Percentiles rank a stretch among this genome's conserved stretches.
Evolutionary conservation across 1,284 basidiomycete genomes (phyloP).

Genomic region (Cryptococcus sp.): DNA sequence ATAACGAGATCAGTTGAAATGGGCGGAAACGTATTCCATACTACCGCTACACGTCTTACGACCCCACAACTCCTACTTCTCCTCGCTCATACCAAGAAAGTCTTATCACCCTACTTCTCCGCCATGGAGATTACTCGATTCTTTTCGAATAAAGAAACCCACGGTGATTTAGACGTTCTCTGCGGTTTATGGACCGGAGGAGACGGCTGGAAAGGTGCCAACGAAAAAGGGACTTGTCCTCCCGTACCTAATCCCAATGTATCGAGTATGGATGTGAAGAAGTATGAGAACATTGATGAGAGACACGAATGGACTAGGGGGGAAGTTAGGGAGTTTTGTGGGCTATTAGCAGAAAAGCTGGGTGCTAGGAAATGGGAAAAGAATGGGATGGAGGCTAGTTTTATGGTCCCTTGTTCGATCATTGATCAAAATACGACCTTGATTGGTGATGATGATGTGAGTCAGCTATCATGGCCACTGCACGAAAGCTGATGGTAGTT

Average conservation of each 20-base stretch:
- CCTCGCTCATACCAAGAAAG: constrained; percentile 1
- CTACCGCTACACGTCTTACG: constrained; percentile 19
- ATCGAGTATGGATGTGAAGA: not conserved
- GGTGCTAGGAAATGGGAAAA: constrained; percentile 11
- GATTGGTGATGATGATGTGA: constrained; percentile 6
- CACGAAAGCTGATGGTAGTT: constrained; percentile 9
- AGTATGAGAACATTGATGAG: constrained; percentile 1
- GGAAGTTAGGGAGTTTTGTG: constrained; percentile 14
- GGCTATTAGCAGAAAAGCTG: constrained; percentile 3
- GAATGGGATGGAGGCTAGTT: constrained; percentile 8
- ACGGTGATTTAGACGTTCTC: constrained; percentile 41
- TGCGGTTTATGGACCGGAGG: not conserved
- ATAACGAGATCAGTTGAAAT: constrained; percentile 9
- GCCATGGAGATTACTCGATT: constrained; percentile 6
- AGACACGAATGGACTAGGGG: constrained; percentile 4
- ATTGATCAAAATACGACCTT: not conserved
- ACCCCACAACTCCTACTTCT: constrained; percentile 16
- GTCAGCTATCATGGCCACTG: not conserved
- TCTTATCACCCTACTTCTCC: constrained; percentile 8
- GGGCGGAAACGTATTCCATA: constrained; percentile 35
- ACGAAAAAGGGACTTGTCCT: constrained; percentile 8
- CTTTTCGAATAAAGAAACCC: constrained; percentile 18
- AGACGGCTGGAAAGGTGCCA: constrained; percentile 9
- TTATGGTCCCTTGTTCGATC: constrained; percentile 6
- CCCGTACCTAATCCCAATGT: not conserved